Conservation (phyloP, 1,139 yeast genomes). For the Blastobotrys ciferrii region DNA sequence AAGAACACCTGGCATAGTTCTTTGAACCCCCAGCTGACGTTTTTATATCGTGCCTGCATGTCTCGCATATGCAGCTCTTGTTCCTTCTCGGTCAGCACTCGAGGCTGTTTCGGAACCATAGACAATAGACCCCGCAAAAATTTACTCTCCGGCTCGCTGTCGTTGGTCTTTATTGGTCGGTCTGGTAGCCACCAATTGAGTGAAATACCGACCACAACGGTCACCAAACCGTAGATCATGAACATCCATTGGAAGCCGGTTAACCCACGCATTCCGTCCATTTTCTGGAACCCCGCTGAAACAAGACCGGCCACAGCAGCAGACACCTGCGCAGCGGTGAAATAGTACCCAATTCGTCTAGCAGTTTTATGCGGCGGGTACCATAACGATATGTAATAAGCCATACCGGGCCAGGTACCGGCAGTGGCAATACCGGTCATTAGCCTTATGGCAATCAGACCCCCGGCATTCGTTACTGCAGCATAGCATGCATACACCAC, state of each 20-base stretch:
- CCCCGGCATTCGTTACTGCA: constrained; percentile 52
- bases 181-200: constrained; percentile 87
- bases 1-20: constrained; percentile 57
- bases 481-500: constrained; percentile 71
- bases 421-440: constrained; percentile 81
- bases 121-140: constrained; percentile 8
- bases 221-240: constrained; percentile 69
- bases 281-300: constrained; percentile 81
- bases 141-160: constrained; percentile 7
- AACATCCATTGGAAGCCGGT: constrained; percentile 92
- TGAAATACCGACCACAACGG: constrained; percentile 63
- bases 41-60: constrained; percentile 50
- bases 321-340: constrained; percentile 85
- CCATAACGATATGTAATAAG: constrained; percentile 81
- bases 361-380: constrained; percentile 80
- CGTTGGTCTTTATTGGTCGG: constrained; percentile 42
- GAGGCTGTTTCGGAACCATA: constrained; percentile 1
- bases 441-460: constrained; percentile 69
- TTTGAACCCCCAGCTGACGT: constrained; percentile 56
- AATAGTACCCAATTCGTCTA: constrained; percentile 80
- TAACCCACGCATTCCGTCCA: constrained; percentile 67
- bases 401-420: constrained; percentile 93
- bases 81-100: constrained; percentile 54
- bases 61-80: constrained; percentile 60
- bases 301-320: constrained; percentile 86